These are phyloP conservation scores for Pseudopithomyces chartarum DNA, from an alignment of 2,329 filamentous ascomycete species.

Conservation along the genomic window DNA sequence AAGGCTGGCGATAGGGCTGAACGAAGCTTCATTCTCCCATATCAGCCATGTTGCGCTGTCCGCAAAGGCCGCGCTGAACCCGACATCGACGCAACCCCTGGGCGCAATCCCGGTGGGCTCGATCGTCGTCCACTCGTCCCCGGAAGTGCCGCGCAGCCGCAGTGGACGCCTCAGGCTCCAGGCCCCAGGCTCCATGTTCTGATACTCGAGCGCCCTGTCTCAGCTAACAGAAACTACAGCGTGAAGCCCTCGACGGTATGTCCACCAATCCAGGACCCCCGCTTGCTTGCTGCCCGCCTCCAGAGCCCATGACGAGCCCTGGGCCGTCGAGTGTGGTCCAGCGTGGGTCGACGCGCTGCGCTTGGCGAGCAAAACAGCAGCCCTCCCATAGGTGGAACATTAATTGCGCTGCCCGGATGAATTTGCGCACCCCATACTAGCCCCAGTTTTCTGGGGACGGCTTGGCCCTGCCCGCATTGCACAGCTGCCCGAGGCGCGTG, in stretches of 20 bases:
- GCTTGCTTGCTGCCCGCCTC: not conserved
- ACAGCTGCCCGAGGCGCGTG: slow-evolving; percentile 20
- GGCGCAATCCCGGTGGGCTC: not conserved
- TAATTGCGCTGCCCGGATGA: slow-evolving; percentile 22
- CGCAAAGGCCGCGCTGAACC: not conserved
- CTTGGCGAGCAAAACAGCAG: slow-evolving; percentile 9
- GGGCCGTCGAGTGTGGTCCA: slow-evolving; percentile 14
- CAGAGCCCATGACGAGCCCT: slow-evolving; percentile 15
- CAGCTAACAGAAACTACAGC: slow-evolving; percentile 3
- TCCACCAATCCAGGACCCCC: slow-evolving; percentile 25
- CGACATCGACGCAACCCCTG: slow-evolving; percentile 2
- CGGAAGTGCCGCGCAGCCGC: not conserved
- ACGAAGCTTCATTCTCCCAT: not conserved
- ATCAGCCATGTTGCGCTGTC: not conserved
- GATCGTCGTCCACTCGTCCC: not conserved
- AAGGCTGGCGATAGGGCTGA: slow-evolving; percentile 1
- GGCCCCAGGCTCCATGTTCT: not conserved
- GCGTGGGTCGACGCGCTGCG: slow-evolving; percentile 5
- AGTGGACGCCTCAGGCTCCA: not conserved
- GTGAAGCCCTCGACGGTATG: slow-evolving; percentile 1
- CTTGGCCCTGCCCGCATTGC: slow-evolving; percentile 16
- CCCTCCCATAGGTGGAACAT: slow-evolving; percentile 24
- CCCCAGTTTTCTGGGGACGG: slow-evolving; percentile 13
- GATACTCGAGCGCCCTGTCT: slow-evolving; percentile 3
- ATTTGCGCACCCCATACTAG: slow-evolving; percentile 9